Evolutionary conservation across 1,284 basidiomycete species (phyloP).

Genomic region (Peniophora sp.): DNA sequence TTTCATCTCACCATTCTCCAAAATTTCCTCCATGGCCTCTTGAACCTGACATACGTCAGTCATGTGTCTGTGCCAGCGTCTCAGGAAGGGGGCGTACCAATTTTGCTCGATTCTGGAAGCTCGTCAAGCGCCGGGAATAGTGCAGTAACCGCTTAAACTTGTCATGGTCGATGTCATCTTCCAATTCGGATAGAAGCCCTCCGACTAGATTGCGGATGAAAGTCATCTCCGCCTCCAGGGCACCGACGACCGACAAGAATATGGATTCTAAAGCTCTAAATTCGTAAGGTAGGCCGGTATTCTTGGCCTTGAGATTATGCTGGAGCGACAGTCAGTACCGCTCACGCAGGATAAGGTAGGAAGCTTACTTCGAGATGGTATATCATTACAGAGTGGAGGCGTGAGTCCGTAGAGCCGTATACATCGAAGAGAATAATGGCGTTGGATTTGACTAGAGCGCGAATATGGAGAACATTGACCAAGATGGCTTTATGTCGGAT

Average conservation of each 20-base stretch:
- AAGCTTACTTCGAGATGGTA: slow-evolving; percentile 73
- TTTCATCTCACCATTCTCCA: slow-evolving; percentile 71
- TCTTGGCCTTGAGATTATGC: slow-evolving; percentile 73
- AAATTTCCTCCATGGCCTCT: slow-evolving; percentile 81
- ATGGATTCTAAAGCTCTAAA: slow-evolving; percentile 90
- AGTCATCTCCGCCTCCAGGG: slow-evolving; percentile 89
- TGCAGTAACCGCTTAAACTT: slow-evolving; percentile 86
- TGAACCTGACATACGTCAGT: slow-evolving; percentile 52
- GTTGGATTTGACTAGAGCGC: slow-evolving; percentile 91
- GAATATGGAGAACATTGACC: slow-evolving; percentile 89
- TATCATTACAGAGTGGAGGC: slow-evolving; percentile 79
- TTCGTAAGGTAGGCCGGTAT: slow-evolving; percentile 73
- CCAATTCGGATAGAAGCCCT: slow-evolving; percentile 83
- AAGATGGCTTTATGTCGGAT: slow-evolving; percentile 84
- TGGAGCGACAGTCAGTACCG: slow-evolving; percentile 22
- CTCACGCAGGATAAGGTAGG: background rate
- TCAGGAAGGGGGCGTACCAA: slow-evolving; percentile 38
- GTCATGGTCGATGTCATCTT: slow-evolving; percentile 90
- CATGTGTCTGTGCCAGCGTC: slow-evolving; percentile 1
- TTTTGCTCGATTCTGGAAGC: slow-evolving; percentile 85
- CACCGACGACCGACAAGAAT: slow-evolving; percentile 80
- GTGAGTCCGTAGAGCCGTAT: slow-evolving; percentile 77
- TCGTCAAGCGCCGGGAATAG: slow-evolving; percentile 79
- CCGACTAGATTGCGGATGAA: slow-evolving; percentile 84
- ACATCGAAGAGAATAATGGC: slow-evolving; percentile 90